A percentile compares a stretch with the other conserved stretches of the same genome.
phyloP scores from a whole-genome alignment of 805 yeast genomes.

The Priceomyces castillae region DNA sequence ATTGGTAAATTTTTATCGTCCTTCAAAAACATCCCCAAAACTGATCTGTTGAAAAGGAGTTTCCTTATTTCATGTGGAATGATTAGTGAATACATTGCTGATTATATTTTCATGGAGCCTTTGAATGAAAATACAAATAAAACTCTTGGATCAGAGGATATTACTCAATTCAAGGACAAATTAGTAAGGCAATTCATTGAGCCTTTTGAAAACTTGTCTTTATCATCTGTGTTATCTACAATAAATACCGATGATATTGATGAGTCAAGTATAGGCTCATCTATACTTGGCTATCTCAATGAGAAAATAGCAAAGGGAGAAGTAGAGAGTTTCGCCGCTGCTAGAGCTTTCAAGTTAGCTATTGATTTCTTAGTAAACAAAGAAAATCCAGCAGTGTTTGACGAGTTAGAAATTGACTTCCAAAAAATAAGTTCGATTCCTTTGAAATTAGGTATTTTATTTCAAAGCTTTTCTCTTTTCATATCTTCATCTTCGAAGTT shows the following conservation, averaged over 20 bases:
- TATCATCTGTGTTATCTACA: background rate
- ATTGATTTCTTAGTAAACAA: constrained; percentile 16
- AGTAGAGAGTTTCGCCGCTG: constrained; percentile 14
- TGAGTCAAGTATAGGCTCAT: background rate
- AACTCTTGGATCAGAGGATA: background rate
- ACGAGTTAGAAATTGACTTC: constrained; percentile 26
- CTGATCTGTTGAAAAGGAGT: background rate
- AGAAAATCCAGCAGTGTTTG: constrained; percentile 15
- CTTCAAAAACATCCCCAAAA: background rate
- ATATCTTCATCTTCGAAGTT: constrained; percentile 35
- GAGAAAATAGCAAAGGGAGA: background rate
- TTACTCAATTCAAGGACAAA: background rate
- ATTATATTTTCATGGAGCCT: constrained; percentile 16
- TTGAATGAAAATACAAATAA: background rate
- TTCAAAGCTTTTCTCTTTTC: constrained; percentile 35
- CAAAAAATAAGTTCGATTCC: constrained; percentile 30
- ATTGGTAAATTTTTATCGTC: constrained; percentile 15
- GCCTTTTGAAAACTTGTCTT: background rate
- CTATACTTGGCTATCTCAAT: background rate
- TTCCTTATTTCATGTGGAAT: constrained; percentile 8
- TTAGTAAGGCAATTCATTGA: background rate
- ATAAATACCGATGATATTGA: background rate
- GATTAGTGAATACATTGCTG: constrained; percentile 20
- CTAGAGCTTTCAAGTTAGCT: constrained; percentile 15
- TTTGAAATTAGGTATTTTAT: constrained; percentile 26